Base-by-base conservation (phyloP, 352 stramenopile genomes). In the Globisporangium acanthophoron region DNA sequence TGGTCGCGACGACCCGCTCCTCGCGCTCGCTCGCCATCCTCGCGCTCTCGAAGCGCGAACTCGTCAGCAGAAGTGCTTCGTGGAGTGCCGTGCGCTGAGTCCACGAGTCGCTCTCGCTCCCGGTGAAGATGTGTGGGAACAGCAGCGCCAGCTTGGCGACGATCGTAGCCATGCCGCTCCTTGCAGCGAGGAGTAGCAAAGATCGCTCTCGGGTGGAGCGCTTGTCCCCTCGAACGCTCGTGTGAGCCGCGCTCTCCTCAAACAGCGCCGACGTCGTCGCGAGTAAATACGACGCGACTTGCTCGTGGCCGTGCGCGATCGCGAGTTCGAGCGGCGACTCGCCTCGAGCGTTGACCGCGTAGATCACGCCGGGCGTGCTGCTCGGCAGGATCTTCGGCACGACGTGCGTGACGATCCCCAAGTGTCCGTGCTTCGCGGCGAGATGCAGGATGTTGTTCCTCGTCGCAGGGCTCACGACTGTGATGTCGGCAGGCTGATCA, bases 241-340 rank as follows among this genome's bases (percentile, higher is more conserved):
- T 2, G 54, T 37, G 33, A 5, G 65, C 44, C 0, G 58, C 27
- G 16, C 24, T 40, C 21, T 45, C 52, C 4, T 33, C 56, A 57
- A 77, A 80, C 35, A 88, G 54, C n/a, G 73, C 56, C 3, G 70
- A 63, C 0, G 69, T 80, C 66, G 83, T 87, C 16, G 76, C 75
- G 11, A 90, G 54, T 6, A 90, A 41, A 52, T 85, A 88, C 49
- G 74, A 60, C 3, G 78, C 74, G 16, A 87, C 63, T 21, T 80
- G 65, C 39, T 86, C 78, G 45, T 88, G 69, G 15, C 68, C 58
- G 20, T 80, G 54, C 1, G 47, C 48, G 20, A 88, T 69, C 5
- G 76, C 78, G 3, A 90, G 73, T 35, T 75, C 65, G 3, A 90
- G 58, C 5, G 80, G 62, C 16, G 73, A 83, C 16, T 77, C 62